Conservation (phyloP, 176 grass and related monocot species). For the Themeda triandra region DNA sequence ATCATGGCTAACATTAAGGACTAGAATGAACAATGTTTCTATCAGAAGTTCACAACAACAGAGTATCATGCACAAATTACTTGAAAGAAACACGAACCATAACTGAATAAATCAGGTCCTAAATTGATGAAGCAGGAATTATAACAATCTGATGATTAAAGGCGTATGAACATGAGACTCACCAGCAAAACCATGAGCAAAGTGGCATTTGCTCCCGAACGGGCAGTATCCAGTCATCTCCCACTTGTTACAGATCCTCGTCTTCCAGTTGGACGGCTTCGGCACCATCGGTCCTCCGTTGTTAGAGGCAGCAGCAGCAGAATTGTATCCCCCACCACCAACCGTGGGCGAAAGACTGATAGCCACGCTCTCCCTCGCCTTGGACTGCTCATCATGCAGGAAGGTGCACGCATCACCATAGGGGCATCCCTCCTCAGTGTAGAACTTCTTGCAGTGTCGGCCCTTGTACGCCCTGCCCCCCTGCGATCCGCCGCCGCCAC, state of each 20-base stretch:
- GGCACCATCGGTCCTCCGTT: not conserved
- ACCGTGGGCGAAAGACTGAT: conserved; percentile 81
- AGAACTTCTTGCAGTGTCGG: conserved; percentile 98
- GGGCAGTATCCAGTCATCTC: conserved; percentile 99
- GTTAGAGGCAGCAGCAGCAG: conserved; percentile 24
- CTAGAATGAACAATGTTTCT: not conserved
- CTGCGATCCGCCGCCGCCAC: conserved; percentile 7
- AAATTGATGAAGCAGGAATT: not conserved
- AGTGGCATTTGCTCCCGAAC: conserved; percentile 95
- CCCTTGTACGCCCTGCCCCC: conserved; percentile 73
- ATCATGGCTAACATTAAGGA: not conserved
- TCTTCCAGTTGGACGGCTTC: conserved; percentile 99
- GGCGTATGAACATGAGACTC: conserved; percentile 5
- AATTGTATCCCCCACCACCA: conserved; percentile 46
- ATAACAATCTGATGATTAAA: not conserved
- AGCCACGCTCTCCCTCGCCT: conserved; percentile 86
- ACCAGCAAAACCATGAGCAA: conserved; percentile 95
- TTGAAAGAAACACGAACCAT: not conserved
- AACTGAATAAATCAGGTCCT: not conserved
- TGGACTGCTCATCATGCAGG: conserved; percentile 91
- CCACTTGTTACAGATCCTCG: conserved; percentile 99
- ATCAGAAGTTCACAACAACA: not conserved
- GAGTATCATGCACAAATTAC: not conserved
- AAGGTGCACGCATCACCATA: conserved; percentile 92
- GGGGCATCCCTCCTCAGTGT: conserved; percentile 94